These are phyloP conservation scores for Hypoxylon sp. DNA, from an alignment of 2,329 filamentous ascomycete species.

Conservation along the genomic window DNA sequence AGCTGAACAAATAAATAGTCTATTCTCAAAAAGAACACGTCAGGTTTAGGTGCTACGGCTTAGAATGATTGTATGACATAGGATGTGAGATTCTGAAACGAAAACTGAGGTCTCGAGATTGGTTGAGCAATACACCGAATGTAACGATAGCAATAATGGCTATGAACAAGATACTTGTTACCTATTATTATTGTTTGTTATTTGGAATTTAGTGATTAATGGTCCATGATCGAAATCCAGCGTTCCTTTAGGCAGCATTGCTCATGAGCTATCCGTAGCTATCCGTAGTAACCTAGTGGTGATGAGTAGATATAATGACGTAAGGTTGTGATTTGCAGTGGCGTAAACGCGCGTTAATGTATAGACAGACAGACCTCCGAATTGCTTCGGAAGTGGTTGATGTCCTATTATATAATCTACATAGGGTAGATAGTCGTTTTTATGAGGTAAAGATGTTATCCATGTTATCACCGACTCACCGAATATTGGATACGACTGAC, in stretches of 20 bases:
- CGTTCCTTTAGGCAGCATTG: slow-evolving; percentile 6
- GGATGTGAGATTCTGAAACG: slow-evolving; percentile 28
- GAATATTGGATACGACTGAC: slow-evolving; percentile 31
- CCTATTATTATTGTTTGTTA: neutral
- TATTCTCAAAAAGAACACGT: slow-evolving; percentile 1
- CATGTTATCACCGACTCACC: slow-evolving; percentile 10
- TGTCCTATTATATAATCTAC: neutral
- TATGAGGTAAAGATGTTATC: neutral
- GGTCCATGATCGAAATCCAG: neutral
- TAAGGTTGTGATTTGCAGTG: slow-evolving; percentile 30
- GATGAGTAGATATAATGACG: slow-evolving; percentile 28
- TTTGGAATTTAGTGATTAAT: neutral
- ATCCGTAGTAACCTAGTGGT: slow-evolving; percentile 1
- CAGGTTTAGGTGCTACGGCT: slow-evolving; percentile 3
- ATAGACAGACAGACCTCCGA: neutral
- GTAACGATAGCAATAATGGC: slow-evolving; percentile 29
- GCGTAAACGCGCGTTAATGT: slow-evolving; percentile 12
- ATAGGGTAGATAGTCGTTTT: neutral
- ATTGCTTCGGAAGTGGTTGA: neutral
- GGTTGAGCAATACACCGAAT: slow-evolving; percentile 14
- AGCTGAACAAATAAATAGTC: slow-evolving; percentile 70
- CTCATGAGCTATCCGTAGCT: neutral
- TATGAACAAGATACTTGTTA: slow-evolving; percentile 16
- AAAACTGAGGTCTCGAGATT: slow-evolving; percentile 23
- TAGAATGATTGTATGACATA: slow-evolving; percentile 14